Percentiles rank a stretch among this genome's conserved stretches.
These are phyloP conservation scores for Saururus chinensis DNA, from an alignment of 164 flowering plant species.

Conservation along the genomic window DNA sequence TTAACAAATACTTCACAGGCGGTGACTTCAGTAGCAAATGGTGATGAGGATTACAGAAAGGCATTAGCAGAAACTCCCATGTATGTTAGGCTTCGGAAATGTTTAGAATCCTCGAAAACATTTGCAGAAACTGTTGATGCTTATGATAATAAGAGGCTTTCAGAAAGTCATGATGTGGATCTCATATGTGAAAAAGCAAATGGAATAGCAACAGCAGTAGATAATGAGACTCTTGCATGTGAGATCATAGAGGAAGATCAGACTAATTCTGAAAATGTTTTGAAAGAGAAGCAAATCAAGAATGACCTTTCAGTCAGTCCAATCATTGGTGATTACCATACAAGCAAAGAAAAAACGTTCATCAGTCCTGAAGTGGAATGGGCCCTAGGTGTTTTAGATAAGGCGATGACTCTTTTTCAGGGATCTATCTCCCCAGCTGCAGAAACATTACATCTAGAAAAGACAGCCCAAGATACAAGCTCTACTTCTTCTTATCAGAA, in stretches of 20 bases:
- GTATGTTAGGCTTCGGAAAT: conserved; percentile 47
- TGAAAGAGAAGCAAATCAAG: not conserved
- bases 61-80: conserved; percentile 43
- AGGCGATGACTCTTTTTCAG: conserved; percentile 38
- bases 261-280: conserved; percentile 4
- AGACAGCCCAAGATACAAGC: not conserved
- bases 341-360: conserved; percentile 11
- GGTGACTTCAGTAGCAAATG: conserved; percentile 45
- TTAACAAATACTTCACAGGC: conserved; percentile 22
- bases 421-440: conserved; percentile 10
- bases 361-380: conserved; percentile 55
- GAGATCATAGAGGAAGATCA: conserved; percentile 64
- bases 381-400: conserved; percentile 56
- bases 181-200: not conserved
- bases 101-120: conserved; percentile 20
- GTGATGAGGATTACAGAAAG: conserved; percentile 41
- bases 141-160: not conserved
- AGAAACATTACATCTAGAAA: not conserved
- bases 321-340: conserved; percentile 6
- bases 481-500: not conserved
- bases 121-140: conserved; percentile 8
- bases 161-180: not conserved
- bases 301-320: not conserved
- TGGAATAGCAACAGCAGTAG: not conserved
- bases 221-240: conserved; percentile 7